Evolutionary conservation across 163 green algal species (phyloP).

Genomic region (Scenedesmus sp.): DNA sequence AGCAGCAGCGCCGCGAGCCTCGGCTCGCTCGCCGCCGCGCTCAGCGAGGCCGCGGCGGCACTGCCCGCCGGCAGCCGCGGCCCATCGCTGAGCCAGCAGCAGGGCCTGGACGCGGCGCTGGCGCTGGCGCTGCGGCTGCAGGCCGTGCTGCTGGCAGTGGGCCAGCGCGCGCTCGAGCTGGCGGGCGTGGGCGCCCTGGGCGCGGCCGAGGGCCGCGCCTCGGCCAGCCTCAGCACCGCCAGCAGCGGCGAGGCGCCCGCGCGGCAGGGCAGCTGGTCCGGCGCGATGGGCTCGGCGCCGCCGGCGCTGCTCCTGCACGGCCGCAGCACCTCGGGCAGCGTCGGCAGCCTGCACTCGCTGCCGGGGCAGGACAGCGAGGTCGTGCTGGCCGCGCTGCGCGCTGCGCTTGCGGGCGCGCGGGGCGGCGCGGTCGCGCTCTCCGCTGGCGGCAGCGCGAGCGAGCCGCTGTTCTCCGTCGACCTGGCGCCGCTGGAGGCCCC

Average conservation of each 20-base stretch:
- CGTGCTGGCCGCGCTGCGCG: too few relatives aligned
- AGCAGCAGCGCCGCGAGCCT: slow-evolving; percentile 9
- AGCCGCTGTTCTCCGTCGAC: too few relatives aligned
- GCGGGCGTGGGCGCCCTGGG: neutral
- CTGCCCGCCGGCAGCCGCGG: neutral
- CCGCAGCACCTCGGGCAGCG: too few relatives aligned
- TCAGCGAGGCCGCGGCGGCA: neutral
- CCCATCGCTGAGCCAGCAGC: neutral
- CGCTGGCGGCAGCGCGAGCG: too few relatives aligned
- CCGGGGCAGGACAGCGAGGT: too few relatives aligned
- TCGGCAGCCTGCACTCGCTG: too few relatives aligned
- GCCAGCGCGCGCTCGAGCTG: slow-evolving; percentile 11
- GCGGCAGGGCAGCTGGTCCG: neutral
- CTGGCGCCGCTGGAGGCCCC: too few relatives aligned
- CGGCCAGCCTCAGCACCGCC: too few relatives aligned
- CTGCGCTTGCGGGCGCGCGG: too few relatives aligned
- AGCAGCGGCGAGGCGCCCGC: neutral
- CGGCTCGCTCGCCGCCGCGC: neutral
- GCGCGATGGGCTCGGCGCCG: neutral
- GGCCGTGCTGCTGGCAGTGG: slow-evolving; percentile 18
- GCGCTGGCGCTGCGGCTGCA: slow-evolving; percentile 23
- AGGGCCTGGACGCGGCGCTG: neutral
- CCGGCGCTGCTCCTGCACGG: neutral
- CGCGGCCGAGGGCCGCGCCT: too few relatives aligned
- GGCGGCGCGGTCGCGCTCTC: too few relatives aligned